A percentile compares a stretch with the other conserved stretches of the same genome.
phyloP scores from a whole-genome alignment of 805 yeast species.

The Lipomyces sp. region DNA sequence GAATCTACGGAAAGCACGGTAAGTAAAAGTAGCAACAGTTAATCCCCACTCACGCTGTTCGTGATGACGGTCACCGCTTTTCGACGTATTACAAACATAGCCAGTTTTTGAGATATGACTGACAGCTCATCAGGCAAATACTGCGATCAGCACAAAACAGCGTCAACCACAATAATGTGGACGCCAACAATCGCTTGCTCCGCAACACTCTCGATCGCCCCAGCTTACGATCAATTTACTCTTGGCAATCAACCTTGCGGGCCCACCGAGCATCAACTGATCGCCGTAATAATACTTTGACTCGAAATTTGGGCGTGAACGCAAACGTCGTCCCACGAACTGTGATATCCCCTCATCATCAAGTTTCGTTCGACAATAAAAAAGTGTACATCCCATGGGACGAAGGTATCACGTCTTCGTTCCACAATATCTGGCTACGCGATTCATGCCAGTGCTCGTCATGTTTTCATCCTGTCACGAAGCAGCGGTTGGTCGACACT shows the following conservation, averaged over 20 bases:
- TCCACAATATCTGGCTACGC: constrained; percentile 64
- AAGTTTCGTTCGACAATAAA: constrained; percentile 36
- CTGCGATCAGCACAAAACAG: not conserved
- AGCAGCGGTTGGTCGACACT: constrained; percentile 63
- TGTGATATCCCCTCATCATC: constrained; percentile 37
- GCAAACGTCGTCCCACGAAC: constrained; percentile 20
- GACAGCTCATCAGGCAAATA: not conserved
- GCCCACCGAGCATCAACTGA: not conserved
- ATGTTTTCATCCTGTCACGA: constrained; percentile 61
- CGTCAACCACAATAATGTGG: too few relatives aligned
- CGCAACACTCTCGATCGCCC: constrained; percentile 3
- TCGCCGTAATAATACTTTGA: not conserved
- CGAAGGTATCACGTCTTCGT: constrained; percentile 41
- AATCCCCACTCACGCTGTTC: not conserved
- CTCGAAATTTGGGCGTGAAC: constrained; percentile 17
- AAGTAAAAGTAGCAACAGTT: not conserved
- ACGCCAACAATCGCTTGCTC: not conserved
- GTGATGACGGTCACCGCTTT: not conserved
- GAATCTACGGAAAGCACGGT: constrained; percentile 10
- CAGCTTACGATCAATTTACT: constrained; percentile 4
- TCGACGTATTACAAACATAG: not conserved
- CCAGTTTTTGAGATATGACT: not conserved
- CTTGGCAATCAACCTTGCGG: not conserved
- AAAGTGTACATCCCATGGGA: constrained; percentile 42
- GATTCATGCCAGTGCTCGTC: constrained; percentile 64